Evolutionary conservation across 345 rosid species (phyloP), one percentile per base, ranked within the genome.

Genomic region (Bretschneidera sinensis): DNA sequence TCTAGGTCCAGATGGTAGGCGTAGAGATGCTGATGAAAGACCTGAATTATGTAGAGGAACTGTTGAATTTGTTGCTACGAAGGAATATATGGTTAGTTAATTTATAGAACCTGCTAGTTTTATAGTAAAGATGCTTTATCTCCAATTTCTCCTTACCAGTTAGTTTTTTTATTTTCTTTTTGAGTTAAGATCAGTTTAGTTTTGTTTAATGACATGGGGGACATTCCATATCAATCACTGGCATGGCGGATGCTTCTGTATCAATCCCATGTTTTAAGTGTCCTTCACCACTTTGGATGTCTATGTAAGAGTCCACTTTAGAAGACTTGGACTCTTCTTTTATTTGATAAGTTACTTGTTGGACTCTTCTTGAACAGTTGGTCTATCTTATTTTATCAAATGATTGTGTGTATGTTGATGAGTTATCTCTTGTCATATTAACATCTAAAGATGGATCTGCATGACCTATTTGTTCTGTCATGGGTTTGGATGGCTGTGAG

Each of bases 61-160:
- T n/a, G n/a, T n/a, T n/a, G n/a, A n/a, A n/a, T n/a, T n/a, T n/a
- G n/a, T n/a, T n/a, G n/a, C n/a, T n/a, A n/a, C n/a, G n/a, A n/a
- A n/a, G n/a, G n/a, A n/a, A n/a, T n/a, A n/a, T n/a, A n/a, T n/a
- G n/a, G n/a, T n/a, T n/a, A n/a, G n/a, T n/a, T n/a, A n/a, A n/a
- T n/a, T n/a, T n/a, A n/a, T n/a, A n/a, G n/a, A n/a, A 95, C 88
- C 81, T 86, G 79, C 83, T 88, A 49, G 96, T 92, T 70, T 95
- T 95, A 34, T 90, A 91, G 81, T 96, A 96, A 68, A 77, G 88
- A 71, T 92, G 92, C 85, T 31, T 83, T 80, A 78, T 95, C 85
- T 67, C 81, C 76, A 63, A 85, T 73, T 76, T 85, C 78, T 49
- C 62, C 86, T 62, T 25, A 51, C 50, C 24, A 24, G 24, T 2